Percentiles rank a stretch among this genome's conserved stretches.
Conservation (phyloP, 805 yeast species). For the Wickerhamomyces sydowiorum region DNA sequence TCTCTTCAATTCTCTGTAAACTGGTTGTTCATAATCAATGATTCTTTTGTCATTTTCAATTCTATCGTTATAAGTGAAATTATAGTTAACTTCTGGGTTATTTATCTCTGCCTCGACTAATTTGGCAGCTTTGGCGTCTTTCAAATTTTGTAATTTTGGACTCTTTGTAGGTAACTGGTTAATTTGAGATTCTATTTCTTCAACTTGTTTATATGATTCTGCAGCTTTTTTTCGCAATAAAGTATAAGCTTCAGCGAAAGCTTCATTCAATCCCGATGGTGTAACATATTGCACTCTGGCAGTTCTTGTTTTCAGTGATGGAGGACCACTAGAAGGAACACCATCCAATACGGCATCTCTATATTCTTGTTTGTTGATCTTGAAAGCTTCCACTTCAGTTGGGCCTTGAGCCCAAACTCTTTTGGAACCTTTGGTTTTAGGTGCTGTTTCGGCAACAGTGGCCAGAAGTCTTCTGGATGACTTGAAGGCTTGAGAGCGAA, state of each 20-base stretch:
- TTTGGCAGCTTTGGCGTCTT: conserved; percentile 25
- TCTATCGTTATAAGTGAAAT: conserved; percentile 40
- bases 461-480: conserved; percentile 10
- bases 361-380: conserved; percentile 19
- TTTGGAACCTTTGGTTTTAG: neutral
- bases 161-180: conserved; percentile 3
- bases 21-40: conserved; percentile 68
- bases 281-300: conserved; percentile 52
- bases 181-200: conserved; percentile 27
- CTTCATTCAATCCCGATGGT: conserved; percentile 65
- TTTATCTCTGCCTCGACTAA: conserved; percentile 57
- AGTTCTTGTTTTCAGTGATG: conserved; percentile 37
- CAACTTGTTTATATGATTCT: conserved; percentile 34
- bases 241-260: conserved; percentile 65
- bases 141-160: conserved; percentile 15
- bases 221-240: conserved; percentile 46
- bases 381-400: conserved; percentile 22
- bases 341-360: conserved; percentile 30
- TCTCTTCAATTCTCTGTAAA: conserved; percentile 65
- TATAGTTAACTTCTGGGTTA: conserved; percentile 84
- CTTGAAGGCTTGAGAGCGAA: conserved; percentile 7
- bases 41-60: conserved; percentile 33
- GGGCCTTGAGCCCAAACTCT: conserved; percentile 25
- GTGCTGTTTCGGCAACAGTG: conserved; percentile 3
- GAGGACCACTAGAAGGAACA: conserved; percentile 41